A percentile compares a stretch with the other conserved stretches of the same genome.
phyloP scores from a whole-genome alignment of 345 rosid genomes.

The Salix exigua region DNA sequence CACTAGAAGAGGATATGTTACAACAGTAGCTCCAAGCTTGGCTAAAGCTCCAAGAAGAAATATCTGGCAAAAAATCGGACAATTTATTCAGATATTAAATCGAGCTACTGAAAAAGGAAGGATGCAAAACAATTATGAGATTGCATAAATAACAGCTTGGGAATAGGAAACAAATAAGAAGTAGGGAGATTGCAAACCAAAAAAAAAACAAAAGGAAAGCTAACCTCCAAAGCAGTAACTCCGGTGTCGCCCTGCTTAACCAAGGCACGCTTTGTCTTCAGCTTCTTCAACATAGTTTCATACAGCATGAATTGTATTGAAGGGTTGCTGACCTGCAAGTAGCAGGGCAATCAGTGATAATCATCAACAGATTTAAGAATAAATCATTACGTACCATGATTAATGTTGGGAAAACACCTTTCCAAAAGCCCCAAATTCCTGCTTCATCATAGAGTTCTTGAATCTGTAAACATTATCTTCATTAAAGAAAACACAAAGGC shows the following conservation, averaged over 20 bases:
- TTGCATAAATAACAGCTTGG: background rate
- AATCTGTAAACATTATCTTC: constrained; percentile 44
- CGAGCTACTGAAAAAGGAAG: background rate
- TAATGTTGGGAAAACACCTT: constrained; percentile 87
- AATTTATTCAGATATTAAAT: constrained; percentile 9
- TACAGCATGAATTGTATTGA: constrained; percentile 96
- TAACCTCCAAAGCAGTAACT: constrained; percentile 80
- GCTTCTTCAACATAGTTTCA: constrained; percentile 82
- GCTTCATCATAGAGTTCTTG: constrained; percentile 83
- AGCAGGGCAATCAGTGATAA: constrained; percentile 30
- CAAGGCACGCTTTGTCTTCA: constrained; percentile 55
- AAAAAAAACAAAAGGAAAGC: constrained; percentile 9
- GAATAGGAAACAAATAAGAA: background rate
- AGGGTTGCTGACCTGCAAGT: constrained; percentile 86
- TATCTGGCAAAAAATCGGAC: constrained; percentile 42
- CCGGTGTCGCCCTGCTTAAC: constrained; percentile 45
- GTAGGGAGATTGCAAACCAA: background rate
- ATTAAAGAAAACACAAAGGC: constrained; percentile 2
- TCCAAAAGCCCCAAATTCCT: constrained; percentile 91
- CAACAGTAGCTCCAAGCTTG: constrained; percentile 94
- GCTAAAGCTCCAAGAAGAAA: constrained; percentile 96
- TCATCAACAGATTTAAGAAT: constrained; percentile 21
- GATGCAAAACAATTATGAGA: background rate
- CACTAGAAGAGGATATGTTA: constrained; percentile 91
- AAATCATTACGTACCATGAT: constrained; percentile 70